phyloP scores from a whole-genome alignment of 768 basidiomycete species.

The Naganishia friedmannii region DNA sequence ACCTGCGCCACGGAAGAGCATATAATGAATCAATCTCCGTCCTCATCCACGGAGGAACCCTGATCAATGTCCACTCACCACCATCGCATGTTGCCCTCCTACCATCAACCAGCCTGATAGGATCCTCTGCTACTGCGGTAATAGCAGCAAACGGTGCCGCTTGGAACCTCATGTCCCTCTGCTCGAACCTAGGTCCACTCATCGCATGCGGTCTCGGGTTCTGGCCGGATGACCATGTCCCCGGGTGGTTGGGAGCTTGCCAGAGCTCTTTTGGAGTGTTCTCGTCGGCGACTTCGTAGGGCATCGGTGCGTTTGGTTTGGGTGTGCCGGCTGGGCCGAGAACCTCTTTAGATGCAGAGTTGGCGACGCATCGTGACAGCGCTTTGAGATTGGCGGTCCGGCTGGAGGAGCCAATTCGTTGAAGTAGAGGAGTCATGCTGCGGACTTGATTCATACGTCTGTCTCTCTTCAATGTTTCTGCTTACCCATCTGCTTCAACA shows the following conservation, averaged over 20 bases:
- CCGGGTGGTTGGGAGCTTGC: conserved; percentile 79
- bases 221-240: conserved; percentile 84
- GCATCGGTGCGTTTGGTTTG: conserved; percentile 24
- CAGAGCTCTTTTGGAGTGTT: conserved; percentile 35
- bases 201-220: conserved; percentile 55
- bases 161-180: conserved; percentile 80
- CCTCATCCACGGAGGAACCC: background rate
- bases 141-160: conserved; percentile 87
- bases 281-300: conserved; percentile 15
- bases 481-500: background rate
- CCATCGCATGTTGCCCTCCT: conserved; percentile 92
- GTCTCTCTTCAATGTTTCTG: too few species aligned
- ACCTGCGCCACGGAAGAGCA: conserved; percentile 57
- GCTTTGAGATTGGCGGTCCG: background rate
- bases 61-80: conserved; percentile 60
- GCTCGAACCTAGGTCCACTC: conserved; percentile 80
- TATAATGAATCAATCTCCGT: background rate
- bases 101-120: conserved; percentile 73
- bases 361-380: conserved; percentile 15
- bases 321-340: conserved; percentile 14
- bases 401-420: conserved; percentile 18
- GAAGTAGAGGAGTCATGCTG: conserved; percentile 12
- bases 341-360: conserved; percentile 17
- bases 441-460: background rate
- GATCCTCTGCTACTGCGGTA: conserved; percentile 81